Evolutionary conservation across 768 basidiomycete genomes (phyloP), one percentile per base, ranked within the genome.

Genomic region (Pleurotus citrinopileatus): DNA sequence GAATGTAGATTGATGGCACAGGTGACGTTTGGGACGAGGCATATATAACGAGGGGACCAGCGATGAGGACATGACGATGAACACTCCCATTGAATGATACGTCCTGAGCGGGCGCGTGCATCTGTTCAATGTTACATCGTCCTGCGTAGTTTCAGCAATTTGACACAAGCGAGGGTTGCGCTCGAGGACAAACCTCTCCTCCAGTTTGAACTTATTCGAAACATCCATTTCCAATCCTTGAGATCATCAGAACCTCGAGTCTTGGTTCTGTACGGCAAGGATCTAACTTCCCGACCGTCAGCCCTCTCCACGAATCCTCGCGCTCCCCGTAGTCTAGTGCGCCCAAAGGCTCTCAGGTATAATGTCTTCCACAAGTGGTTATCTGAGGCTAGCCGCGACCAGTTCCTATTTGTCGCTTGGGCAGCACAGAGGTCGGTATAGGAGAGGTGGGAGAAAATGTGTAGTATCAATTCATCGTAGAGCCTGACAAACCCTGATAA

Each of bases 141-240:
- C 89, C 88, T 91, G 38, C 22, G 40, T 13, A 51, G 27, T 43
- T 47, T 13, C 28, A 32, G 27, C 29, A 26, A 43, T 13, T 17
- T n/a, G 19, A 7, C 1, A 20, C 2, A 26, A 46, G 26, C n/a
- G 17, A 32, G 23, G 20, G 50, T 51, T 57, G 60, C 52, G n/a
- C 42, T 8, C 28, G 54, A 55, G 32, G 62, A 53, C 76, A 59
- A 61, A 91, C 90, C 90, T 68, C 71, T 87, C 65, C 79, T 79
- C 90, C 90, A 92, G 60, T 91, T 91, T 13, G 83, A 83, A 60
- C 87, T 89, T 57, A 91, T 87, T 53, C 87, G 79, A 67, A 90
- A 91, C 89, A 91, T 90, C 81, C 82, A 87, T 67, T 89, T 91
- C 89, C 89, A 92, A 63, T 89, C 83, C 63, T 76, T 80, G 42